A percentile compares a stretch with the other conserved stretches of the same genome.
Evolutionary conservation across 805 yeast genomes (phyloP).

Genomic region (Ogataea methylovora): DNA sequence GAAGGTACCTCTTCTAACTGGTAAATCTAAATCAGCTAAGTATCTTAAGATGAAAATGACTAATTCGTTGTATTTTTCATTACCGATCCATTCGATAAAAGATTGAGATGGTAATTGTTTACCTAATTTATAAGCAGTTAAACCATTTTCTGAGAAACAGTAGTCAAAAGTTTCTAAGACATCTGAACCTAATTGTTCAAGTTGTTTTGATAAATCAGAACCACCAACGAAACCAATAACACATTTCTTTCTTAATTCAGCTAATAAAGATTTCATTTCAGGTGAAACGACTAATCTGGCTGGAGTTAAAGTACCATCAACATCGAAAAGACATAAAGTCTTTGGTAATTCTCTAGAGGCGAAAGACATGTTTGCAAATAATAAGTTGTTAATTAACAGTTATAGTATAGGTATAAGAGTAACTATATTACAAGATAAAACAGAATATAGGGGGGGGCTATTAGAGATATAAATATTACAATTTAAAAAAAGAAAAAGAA

Average conservation of each 20-base stretch:
- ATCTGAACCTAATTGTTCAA: conserved; percentile 86
- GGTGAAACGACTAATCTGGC: conserved; percentile 70
- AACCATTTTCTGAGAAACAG: conserved; percentile 96
- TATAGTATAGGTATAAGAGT: too few species aligned
- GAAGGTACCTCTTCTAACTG: conserved; percentile 98
- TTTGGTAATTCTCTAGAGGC: conserved; percentile 75
- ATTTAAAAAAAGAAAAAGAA: too few species aligned
- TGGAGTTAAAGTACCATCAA: conserved; percentile 97
- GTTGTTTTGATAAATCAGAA: conserved; percentile 87
- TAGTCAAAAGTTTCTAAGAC: conserved; percentile 82
- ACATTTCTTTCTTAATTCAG: conserved; percentile 78
- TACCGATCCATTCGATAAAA: conserved; percentile 93
- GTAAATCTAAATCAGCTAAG: conserved; percentile 80
- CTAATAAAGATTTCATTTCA: conserved; percentile 69
- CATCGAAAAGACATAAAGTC: conserved; percentile 89
- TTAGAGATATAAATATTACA: too few species aligned
- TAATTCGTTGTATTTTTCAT: conserved; percentile 85
- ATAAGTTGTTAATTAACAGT: too few species aligned
- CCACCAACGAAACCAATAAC: conserved; percentile 99
- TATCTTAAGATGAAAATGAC: conserved; percentile 80
- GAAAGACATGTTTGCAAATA: conserved; percentile 34
- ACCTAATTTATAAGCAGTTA: conserved; percentile 94
- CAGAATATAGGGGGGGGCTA: too few species aligned
- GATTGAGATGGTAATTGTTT: conserved; percentile 85
- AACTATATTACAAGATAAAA: too few species aligned